phyloP scores from a whole-genome alignment of 2,329 filamentous ascomycete species.

The Sporothrix phasma region DNA sequence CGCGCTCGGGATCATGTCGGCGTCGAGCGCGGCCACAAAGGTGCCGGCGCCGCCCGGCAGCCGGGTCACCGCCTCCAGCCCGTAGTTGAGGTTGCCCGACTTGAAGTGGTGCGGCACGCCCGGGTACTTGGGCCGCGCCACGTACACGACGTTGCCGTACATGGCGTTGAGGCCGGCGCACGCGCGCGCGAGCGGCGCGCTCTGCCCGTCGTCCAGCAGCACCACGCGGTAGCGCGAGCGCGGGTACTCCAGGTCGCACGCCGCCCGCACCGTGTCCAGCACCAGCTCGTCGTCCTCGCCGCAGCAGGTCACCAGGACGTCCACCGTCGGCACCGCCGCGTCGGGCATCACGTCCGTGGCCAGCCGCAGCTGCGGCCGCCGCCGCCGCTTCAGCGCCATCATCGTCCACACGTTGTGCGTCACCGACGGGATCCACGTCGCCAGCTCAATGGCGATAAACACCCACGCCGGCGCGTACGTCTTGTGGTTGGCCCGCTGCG shows the following conservation, averaged over 20 bases:
- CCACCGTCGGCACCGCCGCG: slow-evolving; percentile 40
- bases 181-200: slow-evolving; percentile 28
- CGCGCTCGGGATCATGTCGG: slow-evolving; percentile 55
- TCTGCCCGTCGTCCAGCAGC: slow-evolving; percentile 46
- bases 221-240: slow-evolving; percentile 42
- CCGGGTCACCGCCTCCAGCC: slow-evolving; percentile 39
- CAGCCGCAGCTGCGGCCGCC: slow-evolving; percentile 41
- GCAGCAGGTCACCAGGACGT: slow-evolving; percentile 48
- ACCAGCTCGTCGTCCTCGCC: slow-evolving; percentile 47
- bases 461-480: slow-evolving; percentile 32
- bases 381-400: slow-evolving; percentile 44
- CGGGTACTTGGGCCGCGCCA: slow-evolving; percentile 39
- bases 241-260: slow-evolving; percentile 46
- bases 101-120: slow-evolving; percentile 49
- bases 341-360: slow-evolving; percentile 26
- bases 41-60: slow-evolving; percentile 45
- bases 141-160: slow-evolving; percentile 43
- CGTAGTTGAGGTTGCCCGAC: slow-evolving; percentile 55
- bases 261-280: slow-evolving; percentile 44
- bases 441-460: slow-evolving; percentile 45
- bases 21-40: slow-evolving; percentile 54
- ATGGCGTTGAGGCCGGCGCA: slow-evolving; percentile 31
- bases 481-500: slow-evolving; percentile 32
- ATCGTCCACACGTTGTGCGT: slow-evolving; percentile 51
- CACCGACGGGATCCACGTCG: slow-evolving; percentile 43